Base-by-base conservation (phyloP, 306 rosid species). In the Lathyrus sativus region DNA sequence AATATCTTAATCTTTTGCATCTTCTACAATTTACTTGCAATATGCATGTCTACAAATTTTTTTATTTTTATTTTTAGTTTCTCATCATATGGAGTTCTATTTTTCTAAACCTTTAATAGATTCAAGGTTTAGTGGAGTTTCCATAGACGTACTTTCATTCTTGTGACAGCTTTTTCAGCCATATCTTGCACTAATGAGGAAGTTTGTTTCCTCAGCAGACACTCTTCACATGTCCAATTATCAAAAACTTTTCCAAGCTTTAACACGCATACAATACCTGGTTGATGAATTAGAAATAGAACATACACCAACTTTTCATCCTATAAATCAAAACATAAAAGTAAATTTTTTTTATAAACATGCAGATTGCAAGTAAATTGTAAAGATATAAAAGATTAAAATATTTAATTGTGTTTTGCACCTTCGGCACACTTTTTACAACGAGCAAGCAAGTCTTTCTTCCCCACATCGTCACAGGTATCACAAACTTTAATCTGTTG, bases 201-300 rank as follows among this genome's bases (percentile, higher is more conserved):
- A 41, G 62, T 42, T 28, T 62, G 56, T 74, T 38, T 8, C 75
- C 26, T 70, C 8, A 53, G 61, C 67, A 4, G 12, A 68, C 83
- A 80, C 49, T 67, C 79, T 73, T 77, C 69, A 71, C 84, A 83
- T 13, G 48, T 35, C 85, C 85, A 83, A n/a, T 64, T 46, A 22
- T 68, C 15, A 62, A 71, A 65, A 67, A 70, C 55, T 71, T 74
- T 33, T 13, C 13, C 44, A 0, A 1, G 42, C 53, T 63, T 14
- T 57, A 62, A 54, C 61, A 11, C 28, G 54, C 87, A 74, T 77
- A 31, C 81, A 77, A 26, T 74, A 77, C 22, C 83, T 83, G 57
- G 10, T 62, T 60, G 57, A 80, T 42, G 43, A 72, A 76, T 19
- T 0, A 19, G 22, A 19, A 19, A 19, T 19, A 19, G 22, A 19